Percentiles rank a stretch among this genome's conserved stretches.
Conservation (phyloP, 768 basidiomycete species). For the Leccinum arenicola region DNA sequence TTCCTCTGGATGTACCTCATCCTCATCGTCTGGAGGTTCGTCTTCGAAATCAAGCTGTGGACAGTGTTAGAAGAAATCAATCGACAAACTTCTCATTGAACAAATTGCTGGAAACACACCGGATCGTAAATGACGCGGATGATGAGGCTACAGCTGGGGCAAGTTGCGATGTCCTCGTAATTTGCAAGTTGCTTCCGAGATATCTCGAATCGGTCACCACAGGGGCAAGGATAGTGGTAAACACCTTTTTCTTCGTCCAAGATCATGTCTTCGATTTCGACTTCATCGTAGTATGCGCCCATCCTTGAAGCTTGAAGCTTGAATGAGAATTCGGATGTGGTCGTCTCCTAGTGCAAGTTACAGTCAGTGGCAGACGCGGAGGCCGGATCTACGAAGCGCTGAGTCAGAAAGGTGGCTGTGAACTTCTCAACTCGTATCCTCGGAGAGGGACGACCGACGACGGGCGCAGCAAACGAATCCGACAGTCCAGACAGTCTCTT, state of each 20-base stretch:
- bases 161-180: slow-evolving; percentile 92
- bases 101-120: slow-evolving; percentile 44
- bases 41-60: slow-evolving; percentile 77
- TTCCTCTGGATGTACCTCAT: slow-evolving; percentile 32
- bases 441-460: too few species aligned
- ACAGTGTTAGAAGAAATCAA: neutral
- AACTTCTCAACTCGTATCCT: too few species aligned
- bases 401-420: too few species aligned
- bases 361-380: too few species aligned
- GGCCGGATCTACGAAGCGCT: too few species aligned
- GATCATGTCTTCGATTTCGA: slow-evolving; percentile 95
- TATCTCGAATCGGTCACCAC: slow-evolving; percentile 98
- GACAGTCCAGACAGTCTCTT: too few species aligned
- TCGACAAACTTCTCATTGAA: slow-evolving; percentile 1
- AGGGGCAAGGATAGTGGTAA: slow-evolving; percentile 96
- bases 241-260: slow-evolving; percentile 83
- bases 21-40: slow-evolving; percentile 57
- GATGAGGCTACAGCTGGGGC: slow-evolving; percentile 93
- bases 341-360: too few species aligned
- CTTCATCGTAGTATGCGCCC: slow-evolving; percentile 93
- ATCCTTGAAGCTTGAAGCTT: slow-evolving; percentile 33
- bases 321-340: too few species aligned
- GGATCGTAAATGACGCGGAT: slow-evolving; percentile 94
- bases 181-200: slow-evolving; percentile 77
- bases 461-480: too few species aligned